Conservation (phyloP, 495 filamentous ascomycete genomes). For the Baudoinia panamericana region DNA sequence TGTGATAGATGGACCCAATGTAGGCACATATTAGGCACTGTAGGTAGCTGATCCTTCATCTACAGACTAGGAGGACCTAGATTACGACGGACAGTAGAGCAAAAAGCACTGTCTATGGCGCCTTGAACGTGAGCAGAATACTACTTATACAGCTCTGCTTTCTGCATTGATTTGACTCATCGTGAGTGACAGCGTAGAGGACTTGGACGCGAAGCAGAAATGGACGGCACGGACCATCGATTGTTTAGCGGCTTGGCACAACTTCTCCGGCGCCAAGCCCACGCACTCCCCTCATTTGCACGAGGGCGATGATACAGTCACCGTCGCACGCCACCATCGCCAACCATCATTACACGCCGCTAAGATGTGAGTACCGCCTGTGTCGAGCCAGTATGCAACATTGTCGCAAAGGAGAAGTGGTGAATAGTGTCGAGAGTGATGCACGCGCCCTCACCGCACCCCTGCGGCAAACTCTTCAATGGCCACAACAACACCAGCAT, state of each 20-base stretch:
- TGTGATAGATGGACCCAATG: no score
- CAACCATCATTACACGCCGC: constrained; percentile 16
- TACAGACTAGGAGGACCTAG: no score
- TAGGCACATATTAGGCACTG: no score
- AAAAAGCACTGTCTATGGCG: no score
- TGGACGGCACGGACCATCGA: no score
- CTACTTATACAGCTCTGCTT: no score
- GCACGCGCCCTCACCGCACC: constrained; percentile 5
- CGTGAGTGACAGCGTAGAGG: no score
- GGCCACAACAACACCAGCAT: constrained; percentile 2
- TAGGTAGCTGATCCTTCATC: no score
- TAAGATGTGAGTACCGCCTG: constrained; percentile 20
- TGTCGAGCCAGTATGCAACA: not conserved
- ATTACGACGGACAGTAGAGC: no score
- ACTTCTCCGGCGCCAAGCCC: not conserved
- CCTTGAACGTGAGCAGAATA: no score
- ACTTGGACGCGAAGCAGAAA: no score
- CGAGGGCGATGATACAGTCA: constrained; percentile 1
- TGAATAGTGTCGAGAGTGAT: not conserved
- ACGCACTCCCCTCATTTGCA: not conserved
- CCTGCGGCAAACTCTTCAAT: constrained; percentile 4
- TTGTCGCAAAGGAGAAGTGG: not conserved
- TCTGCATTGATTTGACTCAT: no score
- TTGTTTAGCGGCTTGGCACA: not conserved
- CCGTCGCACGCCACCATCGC: constrained; percentile 16